phyloP scores from a whole-genome alignment of 2,329 filamentous ascomycete genomes.

The Talaromyces sp. region DNA sequence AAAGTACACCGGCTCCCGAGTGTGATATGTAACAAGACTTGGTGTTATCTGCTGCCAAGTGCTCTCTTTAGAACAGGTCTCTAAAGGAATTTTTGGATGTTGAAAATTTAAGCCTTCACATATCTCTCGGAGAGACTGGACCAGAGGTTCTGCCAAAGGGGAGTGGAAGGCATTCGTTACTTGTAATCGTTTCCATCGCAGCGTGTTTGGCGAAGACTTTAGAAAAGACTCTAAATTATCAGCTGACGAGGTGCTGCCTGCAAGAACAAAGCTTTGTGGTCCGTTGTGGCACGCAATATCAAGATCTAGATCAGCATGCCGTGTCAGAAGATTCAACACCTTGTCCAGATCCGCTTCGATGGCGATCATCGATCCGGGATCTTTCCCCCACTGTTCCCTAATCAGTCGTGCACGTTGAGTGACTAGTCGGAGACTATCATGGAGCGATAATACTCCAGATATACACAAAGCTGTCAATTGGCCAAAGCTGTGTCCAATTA shows the following conservation, averaged over 20 bases:
- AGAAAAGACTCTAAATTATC: background rate
- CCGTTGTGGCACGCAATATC: slow-evolving; percentile 1
- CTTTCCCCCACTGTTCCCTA: background rate
- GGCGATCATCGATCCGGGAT: background rate
- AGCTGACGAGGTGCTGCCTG: background rate
- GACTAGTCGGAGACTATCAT: background rate
- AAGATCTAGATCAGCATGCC: background rate
- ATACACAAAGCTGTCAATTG: background rate
- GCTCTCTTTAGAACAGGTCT: background rate
- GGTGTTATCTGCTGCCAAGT: background rate
- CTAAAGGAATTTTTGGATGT: background rate
- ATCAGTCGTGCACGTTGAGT: background rate
- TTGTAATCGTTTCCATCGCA: background rate
- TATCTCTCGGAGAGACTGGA: background rate
- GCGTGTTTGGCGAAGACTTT: background rate
- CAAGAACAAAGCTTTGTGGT: background rate
- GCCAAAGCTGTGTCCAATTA: slow-evolving; percentile 1
- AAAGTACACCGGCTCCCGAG: background rate
- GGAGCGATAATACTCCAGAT: background rate
- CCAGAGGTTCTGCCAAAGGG: background rate
- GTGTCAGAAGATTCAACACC: background rate
- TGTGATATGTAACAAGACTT: background rate
- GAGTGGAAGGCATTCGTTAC: background rate
- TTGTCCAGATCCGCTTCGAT: background rate
- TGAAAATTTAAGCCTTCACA: background rate